Base-by-base conservation (phyloP, 2,329 filamentous ascomycete species). In the Exophiala lecanii-corni region DNA sequence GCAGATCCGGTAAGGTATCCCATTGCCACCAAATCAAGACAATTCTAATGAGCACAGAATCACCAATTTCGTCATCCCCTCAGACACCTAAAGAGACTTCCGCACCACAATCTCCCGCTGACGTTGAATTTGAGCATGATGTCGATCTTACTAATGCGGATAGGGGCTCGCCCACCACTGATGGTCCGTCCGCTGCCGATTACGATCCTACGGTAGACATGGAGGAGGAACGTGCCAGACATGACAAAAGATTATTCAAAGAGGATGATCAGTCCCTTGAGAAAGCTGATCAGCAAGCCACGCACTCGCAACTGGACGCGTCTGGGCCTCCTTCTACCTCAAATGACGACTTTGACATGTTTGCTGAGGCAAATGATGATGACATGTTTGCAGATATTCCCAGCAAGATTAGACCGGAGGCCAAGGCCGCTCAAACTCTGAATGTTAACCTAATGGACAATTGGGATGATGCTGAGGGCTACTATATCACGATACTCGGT, bases 401-500 rank as follows among this genome's bases (percentile, higher is more conserved):
- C 48, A 76, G 81, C 17, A 63, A 64, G 39, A 61, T 64, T 5
- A 69, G 72, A 17, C 64, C 69, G 40, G 65, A 66, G 21, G 71
- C 72, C 21, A 72, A 73, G 15, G 70, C 73, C 34, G 69, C 65
- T 17, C 69, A 81, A 65, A 68, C 83, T 63, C 63, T 80, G 40
- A 77, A 79, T 59, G 81, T 81, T 50, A 86, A 83, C 50, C 86
- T 91, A 63, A 78, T 96, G 39, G 91, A 97, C 59, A 91, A 94
- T 47, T 87, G 82, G 82, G 89, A 94, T 60, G 92, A 97, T 61
- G 81, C 84, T 39, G 89, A 98, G 59, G 92, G 91, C 4, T 97
- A 97, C 63, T 98, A 97, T 73, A 94, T 92, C 65, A 82, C 96
- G 45, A 88, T 94, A 44, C 81, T 89, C 30, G 89, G 91, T 59